Base-by-base conservation (phyloP, 352 stramenopile genomes). In the Pythium rishiriense region DNA sequence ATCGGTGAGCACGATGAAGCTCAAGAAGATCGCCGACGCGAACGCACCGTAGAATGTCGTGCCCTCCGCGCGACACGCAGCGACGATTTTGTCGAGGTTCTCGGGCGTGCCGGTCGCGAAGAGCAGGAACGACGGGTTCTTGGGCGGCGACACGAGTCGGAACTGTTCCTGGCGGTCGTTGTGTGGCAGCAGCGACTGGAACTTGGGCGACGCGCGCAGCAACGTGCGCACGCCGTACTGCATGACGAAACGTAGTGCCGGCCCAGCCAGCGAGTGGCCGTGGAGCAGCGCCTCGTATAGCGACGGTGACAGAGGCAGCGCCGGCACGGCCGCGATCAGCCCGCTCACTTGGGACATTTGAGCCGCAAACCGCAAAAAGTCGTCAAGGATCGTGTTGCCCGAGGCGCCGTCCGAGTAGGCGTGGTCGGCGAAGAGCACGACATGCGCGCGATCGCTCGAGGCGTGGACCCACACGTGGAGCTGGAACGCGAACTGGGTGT, bases 371-470 rank as follows among this genome's bases (percentile, higher is more conserved):
- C 22, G 19, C 10, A 64, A 19, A 6, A 70, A 61, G 61, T 79
- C 73, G 48, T 84, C 69, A 21, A 84, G 55, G 15, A 81, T 69
- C 28, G 64, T 72, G 50, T 62, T 57, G 10, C 73, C 73, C 10
- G 75, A 81, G 8, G 31, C 71, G 21, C 73, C 73, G 52, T 81
- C 75, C 19, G 68, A 74, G 51, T 79, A 69, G 66, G 78, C 79
- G 62, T 84, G 73, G 39, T 80, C 70, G 4, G 73, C 78, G 63
- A 85, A 85, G 25, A 88, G 60, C 48, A 83, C 65, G 42, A 88
- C 70, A 0, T 75, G 74, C 7, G 64, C 70, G 4, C 49, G 43
- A 28, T 66, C 46, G 24, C 41, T 66, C 29, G 28, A 24, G 6
- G 64, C 31, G 24, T 64, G 54, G 0, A 43, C 39, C 64, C 67